Conservation (phyloP, 345 rosid genomes). For the Populus ilicifolia region DNA sequence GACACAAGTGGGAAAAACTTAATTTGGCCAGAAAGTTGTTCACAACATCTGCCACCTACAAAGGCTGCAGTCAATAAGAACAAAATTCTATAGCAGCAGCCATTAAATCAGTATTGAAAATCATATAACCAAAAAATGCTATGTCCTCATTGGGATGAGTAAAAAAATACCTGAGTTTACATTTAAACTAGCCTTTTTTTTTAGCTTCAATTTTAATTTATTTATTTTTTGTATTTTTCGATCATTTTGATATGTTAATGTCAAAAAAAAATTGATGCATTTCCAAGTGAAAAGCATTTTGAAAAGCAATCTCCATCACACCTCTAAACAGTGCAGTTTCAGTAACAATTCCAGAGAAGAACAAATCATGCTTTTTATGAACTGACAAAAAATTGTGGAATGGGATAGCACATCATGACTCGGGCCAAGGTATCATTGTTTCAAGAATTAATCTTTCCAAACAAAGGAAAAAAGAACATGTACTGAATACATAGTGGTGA, state of each 20-base stretch:
- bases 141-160: neutral
- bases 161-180: neutral
- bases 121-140: neutral
- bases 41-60: conserved; percentile 24
- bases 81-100: neutral
- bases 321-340: neutral
- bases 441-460: neutral
- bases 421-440: neutral
- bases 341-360: neutral
- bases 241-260: no score
- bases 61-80: conserved; percentile 3
- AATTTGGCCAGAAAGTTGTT: conserved; percentile 30
- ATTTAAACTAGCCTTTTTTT: neutral
- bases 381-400: neutral
- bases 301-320: no score
- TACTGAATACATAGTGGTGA: neutral
- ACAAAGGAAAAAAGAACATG: neutral
- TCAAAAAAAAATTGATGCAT: no score
- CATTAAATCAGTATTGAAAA: neutral
- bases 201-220: no score
- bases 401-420: neutral
- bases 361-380: neutral
- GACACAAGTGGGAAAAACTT: conserved; percentile 40
- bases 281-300: no score
- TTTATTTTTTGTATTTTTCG: no score